Base-by-base conservation (phyloP, 805 yeast genomes). In the Hanseniaspora guilliermondii region DNA sequence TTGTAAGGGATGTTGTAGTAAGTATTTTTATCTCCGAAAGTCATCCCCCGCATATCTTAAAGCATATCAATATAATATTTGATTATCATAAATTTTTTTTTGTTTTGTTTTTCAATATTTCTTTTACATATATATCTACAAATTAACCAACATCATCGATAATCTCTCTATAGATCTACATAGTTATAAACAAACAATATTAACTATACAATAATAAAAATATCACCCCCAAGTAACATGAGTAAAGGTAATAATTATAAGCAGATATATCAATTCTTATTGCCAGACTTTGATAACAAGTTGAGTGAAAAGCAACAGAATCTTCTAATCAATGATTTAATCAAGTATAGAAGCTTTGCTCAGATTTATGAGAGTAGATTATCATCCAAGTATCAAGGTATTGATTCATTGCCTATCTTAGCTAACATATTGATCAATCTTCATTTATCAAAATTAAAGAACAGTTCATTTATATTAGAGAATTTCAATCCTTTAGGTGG, bases 211-310 rank as follows among this genome's bases (percentile, higher is more conserved):
- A 30, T 30, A 30, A 2, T 11, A 30, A 30, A 11, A 30, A 2
- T 30, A n/a, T 7, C n/a, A 36, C 17, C 24, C 17, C 42, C 24
- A 37, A 12, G n/a, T 14, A 30, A 17, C 17, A 44, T 44, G 47
- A 44, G 37, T 9, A 27, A 30, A 32, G 33, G 33, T 19, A 37
- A 47, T 24, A 47, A 25, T n/a, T 37, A 47, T 37, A 25, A 35
- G n/a, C 41, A 47, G 17, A 47, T 47, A n/a, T 47, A 22, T n/a
- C 19, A 21, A 12, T 47, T 14, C 12, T 6, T 52, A 12, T 30
- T 52, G 16, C 48, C 48, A 3, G 40, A 52, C n/a, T 52, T 52
- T 37, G 55, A 52, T 7, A 27, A 22, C 9, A 40, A 14, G 14
- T 17, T 41, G 17, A 27, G 19, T n/a, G 27, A n/a, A 19, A 19